Evolutionary conservation across 208 protist species (phyloP).

Genomic region (Trypanosoma caninum): DNA sequence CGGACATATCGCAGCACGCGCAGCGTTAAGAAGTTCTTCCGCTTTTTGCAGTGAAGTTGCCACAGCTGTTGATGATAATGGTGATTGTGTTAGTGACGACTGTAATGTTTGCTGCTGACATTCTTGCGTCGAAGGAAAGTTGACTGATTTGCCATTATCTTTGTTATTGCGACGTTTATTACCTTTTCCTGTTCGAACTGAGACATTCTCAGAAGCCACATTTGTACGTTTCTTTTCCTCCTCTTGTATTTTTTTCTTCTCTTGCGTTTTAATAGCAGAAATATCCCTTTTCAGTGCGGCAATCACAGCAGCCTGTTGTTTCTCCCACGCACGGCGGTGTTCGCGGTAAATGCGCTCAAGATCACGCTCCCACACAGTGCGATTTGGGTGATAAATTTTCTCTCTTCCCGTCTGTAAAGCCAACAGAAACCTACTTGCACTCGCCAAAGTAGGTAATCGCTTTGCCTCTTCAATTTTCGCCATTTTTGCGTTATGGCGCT

Average conservation of each 20-base stretch:
- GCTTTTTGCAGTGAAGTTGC: constrained; percentile 32
- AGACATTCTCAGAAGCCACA: constrained; percentile 24
- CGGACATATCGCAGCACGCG: constrained; percentile 10
- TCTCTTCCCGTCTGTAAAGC: constrained; percentile 16
- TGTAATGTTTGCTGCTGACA: not conserved
- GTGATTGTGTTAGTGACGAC: not conserved
- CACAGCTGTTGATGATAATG: not conserved
- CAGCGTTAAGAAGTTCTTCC: constrained; percentile 25
- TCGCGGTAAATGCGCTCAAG: constrained; percentile 39
- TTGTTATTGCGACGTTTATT: not conserved
- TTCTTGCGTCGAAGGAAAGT: too few relatives aligned
- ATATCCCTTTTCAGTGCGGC: constrained; percentile 30
- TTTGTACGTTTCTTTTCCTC: constrained; percentile 35
- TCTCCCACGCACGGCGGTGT: constrained; percentile 38
- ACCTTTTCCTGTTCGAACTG: not conserved
- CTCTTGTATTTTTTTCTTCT: constrained; percentile 17
- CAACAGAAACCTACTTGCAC: constrained; percentile 32
- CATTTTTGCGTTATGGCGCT: constrained; percentile 34
- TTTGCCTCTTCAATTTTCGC: constrained; percentile 38
- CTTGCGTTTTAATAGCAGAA: constrained; percentile 15
- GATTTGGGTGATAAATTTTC: constrained; percentile 67
- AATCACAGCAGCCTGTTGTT: constrained; percentile 26
- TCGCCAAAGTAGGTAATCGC: constrained; percentile 52
- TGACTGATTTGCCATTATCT: not conserved
- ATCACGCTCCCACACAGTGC: constrained; percentile 42